Conservation (phyloP, 345 rosid species). For the Fremontodendron californicum region DNA sequence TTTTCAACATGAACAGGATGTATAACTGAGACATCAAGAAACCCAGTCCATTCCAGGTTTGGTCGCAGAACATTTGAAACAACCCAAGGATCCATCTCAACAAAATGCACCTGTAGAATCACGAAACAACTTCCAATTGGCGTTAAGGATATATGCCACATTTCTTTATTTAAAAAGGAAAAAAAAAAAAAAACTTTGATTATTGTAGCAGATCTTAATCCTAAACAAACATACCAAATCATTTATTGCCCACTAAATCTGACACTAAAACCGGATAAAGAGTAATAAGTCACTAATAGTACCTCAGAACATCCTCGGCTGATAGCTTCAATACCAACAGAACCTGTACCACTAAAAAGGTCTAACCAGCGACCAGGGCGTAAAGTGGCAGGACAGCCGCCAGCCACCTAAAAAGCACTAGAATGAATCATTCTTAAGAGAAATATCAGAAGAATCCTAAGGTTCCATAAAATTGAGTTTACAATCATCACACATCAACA, state of each 20-base stretch:
- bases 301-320: constrained; percentile 87
- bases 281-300: neutral
- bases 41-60: constrained; percentile 89
- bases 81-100: constrained; percentile 99
- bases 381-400: constrained; percentile 70
- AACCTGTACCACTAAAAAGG: constrained; percentile 92
- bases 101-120: constrained; percentile 70
- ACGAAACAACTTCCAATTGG: no score
- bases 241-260: neutral
- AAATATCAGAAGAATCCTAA: neutral
- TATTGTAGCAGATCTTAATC: neutral
- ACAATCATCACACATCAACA: neutral
- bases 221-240: neutral
- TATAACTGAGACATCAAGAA: constrained; percentile 67
- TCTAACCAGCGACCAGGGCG: constrained; percentile 95
- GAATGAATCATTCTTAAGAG: constrained; percentile 7
- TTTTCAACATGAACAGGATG: constrained; percentile 76
- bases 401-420: constrained; percentile 53
- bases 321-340: constrained; percentile 90
- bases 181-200: neutral
- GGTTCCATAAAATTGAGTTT: neutral
- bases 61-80: constrained; percentile 72
- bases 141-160: neutral
- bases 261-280: neutral
- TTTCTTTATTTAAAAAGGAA: neutral